Evolutionary conservation across 345 rosid genomes (phyloP).

Genomic region (Gossypium arboreum): DNA sequence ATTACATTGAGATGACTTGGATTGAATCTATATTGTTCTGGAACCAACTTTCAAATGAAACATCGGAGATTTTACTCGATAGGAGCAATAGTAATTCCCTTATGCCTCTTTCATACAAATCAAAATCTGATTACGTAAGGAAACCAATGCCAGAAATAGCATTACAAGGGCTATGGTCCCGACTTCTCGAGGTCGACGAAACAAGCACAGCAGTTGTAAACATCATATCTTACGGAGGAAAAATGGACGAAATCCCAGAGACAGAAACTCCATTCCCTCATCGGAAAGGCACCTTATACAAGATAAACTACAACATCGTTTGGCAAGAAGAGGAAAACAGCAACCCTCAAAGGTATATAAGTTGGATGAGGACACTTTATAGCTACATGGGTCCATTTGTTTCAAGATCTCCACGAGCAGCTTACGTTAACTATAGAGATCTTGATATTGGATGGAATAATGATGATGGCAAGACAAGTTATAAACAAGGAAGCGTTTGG

Average conservation of each 20-base stretch:
- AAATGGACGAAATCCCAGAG: constrained; percentile 9
- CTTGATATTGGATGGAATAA: neutral
- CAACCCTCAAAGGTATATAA: neutral
- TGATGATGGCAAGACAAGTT: neutral
- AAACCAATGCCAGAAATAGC: neutral
- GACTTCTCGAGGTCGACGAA: neutral
- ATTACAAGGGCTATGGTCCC: neutral
- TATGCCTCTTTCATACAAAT: neutral
- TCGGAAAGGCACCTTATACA: constrained; percentile 1
- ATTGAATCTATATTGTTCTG: neutral
- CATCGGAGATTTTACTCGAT: neutral
- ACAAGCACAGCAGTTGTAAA: neutral
- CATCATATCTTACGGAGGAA: neutral
- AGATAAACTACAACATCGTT: neutral
- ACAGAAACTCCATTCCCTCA: constrained; percentile 3
- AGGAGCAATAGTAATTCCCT: neutral
- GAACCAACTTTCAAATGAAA: neutral
- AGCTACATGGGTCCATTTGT: neutral
- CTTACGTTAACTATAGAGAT: constrained; percentile 1
- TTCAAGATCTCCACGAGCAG: neutral
- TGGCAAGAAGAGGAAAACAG: neutral
- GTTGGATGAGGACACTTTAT: neutral
- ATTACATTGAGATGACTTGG: neutral
- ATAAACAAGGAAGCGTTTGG: neutral
- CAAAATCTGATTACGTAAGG: constrained; percentile 3